phyloP scores from a whole-genome alignment of 2,329 filamentous ascomycete genomes.

The Phyllosticta citriasiana region DNA sequence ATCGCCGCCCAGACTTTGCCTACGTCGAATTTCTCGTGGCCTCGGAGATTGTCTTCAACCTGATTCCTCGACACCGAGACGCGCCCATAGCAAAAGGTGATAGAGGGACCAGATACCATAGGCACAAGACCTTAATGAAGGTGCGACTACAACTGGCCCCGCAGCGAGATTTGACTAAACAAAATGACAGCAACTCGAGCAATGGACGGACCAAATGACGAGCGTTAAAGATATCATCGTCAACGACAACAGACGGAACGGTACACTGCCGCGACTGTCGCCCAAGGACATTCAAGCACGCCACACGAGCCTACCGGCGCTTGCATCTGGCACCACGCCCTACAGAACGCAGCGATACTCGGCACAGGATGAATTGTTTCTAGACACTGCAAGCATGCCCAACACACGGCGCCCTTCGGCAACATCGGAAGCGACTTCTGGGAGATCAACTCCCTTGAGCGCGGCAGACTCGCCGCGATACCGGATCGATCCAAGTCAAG shows the following conservation, averaged over 20 bases:
- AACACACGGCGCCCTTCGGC: constrained; percentile 12
- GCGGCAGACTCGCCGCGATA: constrained; percentile 17
- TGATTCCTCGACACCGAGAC: constrained; percentile 67
- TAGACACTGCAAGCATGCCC: constrained; percentile 13
- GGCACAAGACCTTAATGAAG: constrained; percentile 35
- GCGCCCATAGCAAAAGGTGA: constrained; percentile 55
- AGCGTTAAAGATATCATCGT: constrained; percentile 42
- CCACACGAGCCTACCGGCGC: background rate
- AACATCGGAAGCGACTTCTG: constrained; percentile 17
- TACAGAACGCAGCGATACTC: constrained; percentile 9
- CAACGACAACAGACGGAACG: constrained; percentile 46
- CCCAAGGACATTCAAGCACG: background rate
- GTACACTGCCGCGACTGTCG: constrained; percentile 32
- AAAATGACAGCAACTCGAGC: background rate
- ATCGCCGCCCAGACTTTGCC: constrained; percentile 60
- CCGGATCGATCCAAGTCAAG: constrained; percentile 53
- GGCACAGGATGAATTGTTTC: constrained; percentile 10
- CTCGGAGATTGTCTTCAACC: constrained; percentile 65
- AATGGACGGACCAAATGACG: constrained; percentile 32
- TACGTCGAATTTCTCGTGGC: constrained; percentile 78
- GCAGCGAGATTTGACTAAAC: background rate
- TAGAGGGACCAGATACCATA: constrained; percentile 37
- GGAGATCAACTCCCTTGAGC: constrained; percentile 15
- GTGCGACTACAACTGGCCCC: constrained; percentile 8
- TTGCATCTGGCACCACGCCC: background rate